phyloP scores from a whole-genome alignment of 2,329 filamentous ascomycete genomes.

The Trichoderma lentiforme region DNA sequence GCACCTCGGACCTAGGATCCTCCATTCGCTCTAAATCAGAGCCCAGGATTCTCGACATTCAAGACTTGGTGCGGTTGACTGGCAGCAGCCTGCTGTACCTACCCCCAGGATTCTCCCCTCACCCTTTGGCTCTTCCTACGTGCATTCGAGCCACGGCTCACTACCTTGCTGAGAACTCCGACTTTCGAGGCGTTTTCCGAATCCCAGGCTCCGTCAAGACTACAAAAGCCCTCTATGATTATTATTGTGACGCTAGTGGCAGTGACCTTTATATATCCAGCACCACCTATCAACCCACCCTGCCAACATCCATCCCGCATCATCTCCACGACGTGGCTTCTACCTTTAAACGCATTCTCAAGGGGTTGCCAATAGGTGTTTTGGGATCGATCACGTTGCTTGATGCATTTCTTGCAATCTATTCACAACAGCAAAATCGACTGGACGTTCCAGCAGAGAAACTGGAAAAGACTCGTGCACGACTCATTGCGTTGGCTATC shows the following conservation, averaged over 20 bases:
- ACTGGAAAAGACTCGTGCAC: constrained; percentile 55
- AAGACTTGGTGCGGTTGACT: constrained; percentile 59
- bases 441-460: constrained; percentile 52
- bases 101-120: constrained; percentile 55
- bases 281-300: constrained; percentile 56
- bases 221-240: constrained; percentile 59
- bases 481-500: constrained; percentile 63
- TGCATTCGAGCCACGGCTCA: constrained; percentile 66
- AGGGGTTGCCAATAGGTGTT: constrained; percentile 62
- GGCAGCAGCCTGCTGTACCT: constrained; percentile 61
- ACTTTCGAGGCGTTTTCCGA: constrained; percentile 59
- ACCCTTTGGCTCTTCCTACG: constrained; percentile 58
- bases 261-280: constrained; percentile 49
- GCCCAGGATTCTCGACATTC: constrained; percentile 50
- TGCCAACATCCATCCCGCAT: constrained; percentile 58
- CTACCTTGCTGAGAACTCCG: constrained; percentile 55
- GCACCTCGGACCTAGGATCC: constrained; percentile 53
- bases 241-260: constrained; percentile 54
- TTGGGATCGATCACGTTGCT: constrained; percentile 61
- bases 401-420: constrained; percentile 59
- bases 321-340: constrained; percentile 64
- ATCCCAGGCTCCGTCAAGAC: constrained; percentile 57
- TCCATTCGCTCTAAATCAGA: constrained; percentile 45
- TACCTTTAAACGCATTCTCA: constrained; percentile 63
- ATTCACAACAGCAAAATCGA: constrained; percentile 52